Evolutionary conservation across 2,329 filamentous ascomycete genomes (phyloP).

Genomic region (Pseudopyrenochaeta lycopersici): DNA sequence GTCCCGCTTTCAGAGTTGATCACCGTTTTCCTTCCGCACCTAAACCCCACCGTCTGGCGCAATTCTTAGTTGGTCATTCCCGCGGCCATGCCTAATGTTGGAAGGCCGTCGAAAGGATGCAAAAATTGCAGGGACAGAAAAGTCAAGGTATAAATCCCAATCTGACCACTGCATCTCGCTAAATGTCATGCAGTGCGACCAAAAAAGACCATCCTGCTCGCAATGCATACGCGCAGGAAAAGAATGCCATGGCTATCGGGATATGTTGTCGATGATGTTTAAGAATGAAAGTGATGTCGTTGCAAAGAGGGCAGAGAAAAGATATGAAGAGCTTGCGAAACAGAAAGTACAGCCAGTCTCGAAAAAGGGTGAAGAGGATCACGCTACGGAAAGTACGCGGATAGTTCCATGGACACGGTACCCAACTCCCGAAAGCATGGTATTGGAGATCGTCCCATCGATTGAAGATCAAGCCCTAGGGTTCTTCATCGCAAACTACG

Average conservation of each 20-base stretch:
- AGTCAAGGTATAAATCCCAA: constrained; percentile 32
- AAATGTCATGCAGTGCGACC: constrained; percentile 36
- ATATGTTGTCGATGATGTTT: constrained; percentile 42
- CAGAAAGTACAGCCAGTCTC: constrained; percentile 1
- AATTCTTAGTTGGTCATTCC: neutral
- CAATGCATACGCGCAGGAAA: constrained; percentile 41
- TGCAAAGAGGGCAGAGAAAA: constrained; percentile 31
- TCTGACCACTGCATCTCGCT: neutral
- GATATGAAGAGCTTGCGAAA: constrained; percentile 34
- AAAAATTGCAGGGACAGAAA: constrained; percentile 42
- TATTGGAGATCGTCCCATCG: constrained; percentile 23
- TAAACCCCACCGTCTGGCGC: neutral
- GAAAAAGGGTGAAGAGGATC: neutral
- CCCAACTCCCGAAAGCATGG: constrained; percentile 20
- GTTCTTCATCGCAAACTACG: constrained; percentile 43
- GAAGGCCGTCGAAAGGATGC: constrained; percentile 43
- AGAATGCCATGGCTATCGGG: constrained; percentile 43
- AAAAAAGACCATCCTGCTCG: constrained; percentile 41
- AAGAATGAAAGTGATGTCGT: constrained; percentile 40
- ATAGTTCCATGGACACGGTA: constrained; percentile 8
- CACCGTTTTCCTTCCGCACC: neutral
- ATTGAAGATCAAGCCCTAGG: constrained; percentile 40
- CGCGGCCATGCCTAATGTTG: constrained; percentile 39
- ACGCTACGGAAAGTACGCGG: neutral
- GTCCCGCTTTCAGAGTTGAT: neutral